Conservation (phyloP, 805 yeast genomes). For the Schwanniomyces vanrijiae region DNA sequence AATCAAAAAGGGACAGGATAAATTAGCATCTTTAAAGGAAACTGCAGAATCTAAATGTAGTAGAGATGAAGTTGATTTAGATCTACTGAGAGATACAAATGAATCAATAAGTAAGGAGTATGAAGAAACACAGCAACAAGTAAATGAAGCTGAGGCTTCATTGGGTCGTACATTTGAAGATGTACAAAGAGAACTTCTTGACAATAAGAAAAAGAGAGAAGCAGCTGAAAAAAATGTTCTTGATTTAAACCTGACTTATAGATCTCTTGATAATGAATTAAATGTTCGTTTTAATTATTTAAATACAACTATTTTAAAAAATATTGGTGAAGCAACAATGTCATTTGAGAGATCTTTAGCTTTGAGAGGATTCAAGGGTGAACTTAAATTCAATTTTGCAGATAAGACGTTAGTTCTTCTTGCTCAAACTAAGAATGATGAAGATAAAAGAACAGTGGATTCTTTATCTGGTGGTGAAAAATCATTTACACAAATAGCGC, state of each 20-base stretch:
- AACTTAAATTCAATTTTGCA: constrained; percentile 60
- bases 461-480: constrained; percentile 97
- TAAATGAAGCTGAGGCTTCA: constrained; percentile 51
- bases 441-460: constrained; percentile 64
- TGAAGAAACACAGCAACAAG: constrained; percentile 42
- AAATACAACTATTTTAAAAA: constrained; percentile 30
- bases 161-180: constrained; percentile 59
- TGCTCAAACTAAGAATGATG: constrained; percentile 62
- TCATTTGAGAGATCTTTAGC: constrained; percentile 60
- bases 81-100: constrained; percentile 39
- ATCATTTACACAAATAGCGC: constrained; percentile 87
- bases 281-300: constrained; percentile 31
- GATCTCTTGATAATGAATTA: constrained; percentile 27
- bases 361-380: constrained; percentile 73
- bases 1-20: constrained; percentile 13
- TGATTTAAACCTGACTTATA: constrained; percentile 28
- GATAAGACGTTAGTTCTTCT: constrained; percentile 52
- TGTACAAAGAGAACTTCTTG: constrained; percentile 48
- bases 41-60: constrained; percentile 45
- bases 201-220: constrained; percentile 42
- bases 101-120: constrained; percentile 53
- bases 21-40: constrained; percentile 13
- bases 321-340: constrained; percentile 29
- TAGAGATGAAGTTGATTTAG: constrained; percentile 40
- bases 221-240: constrained; percentile 41